These are phyloP conservation scores for Trichoderma sp. DNA, from an alignment of 2,329 filamentous ascomycete genomes.

Conservation along the genomic window DNA sequence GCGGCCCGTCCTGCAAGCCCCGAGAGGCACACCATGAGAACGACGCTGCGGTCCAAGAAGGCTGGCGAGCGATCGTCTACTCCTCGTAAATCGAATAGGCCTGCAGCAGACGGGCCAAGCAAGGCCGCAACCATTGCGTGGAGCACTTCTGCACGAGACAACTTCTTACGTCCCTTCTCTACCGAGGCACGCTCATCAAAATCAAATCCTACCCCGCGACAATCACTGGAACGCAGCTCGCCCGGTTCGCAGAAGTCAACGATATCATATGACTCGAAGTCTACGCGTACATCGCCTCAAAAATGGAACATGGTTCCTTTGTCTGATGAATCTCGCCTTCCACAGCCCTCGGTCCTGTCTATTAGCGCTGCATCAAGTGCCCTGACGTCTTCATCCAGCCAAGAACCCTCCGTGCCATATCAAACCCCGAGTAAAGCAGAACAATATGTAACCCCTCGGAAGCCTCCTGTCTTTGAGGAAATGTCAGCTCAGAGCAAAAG, in stretches of 20 bases:
- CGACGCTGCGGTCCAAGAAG: conserved; percentile 54
- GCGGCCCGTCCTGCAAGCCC: conserved; percentile 52
- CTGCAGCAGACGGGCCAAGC: conserved; percentile 52
- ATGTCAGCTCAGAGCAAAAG: background rate
- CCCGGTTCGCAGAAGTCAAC: conserved; percentile 50
- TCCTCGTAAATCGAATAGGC: conserved; percentile 41
- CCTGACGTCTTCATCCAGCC: conserved; percentile 35
- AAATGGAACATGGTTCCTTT: conserved; percentile 42
- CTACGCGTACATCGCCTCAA: conserved; percentile 27
- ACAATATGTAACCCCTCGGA: background rate
- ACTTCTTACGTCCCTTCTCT: conserved; percentile 24
- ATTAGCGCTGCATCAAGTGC: conserved; percentile 57
- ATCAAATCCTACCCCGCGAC: conserved; percentile 25
- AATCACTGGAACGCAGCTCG: conserved; percentile 32
- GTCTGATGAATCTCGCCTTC: conserved; percentile 22
- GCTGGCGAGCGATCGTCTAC: conserved; percentile 43
- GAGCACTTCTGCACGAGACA: conserved; percentile 45
- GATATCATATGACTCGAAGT: conserved; percentile 35
- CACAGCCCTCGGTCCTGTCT: conserved; percentile 47
- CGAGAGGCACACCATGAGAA: conserved; percentile 60
- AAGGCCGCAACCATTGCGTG: conserved; percentile 64
- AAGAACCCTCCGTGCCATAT: conserved; percentile 23
- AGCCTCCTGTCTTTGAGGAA: background rate
- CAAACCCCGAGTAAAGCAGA: conserved; percentile 1
- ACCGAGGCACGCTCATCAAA: conserved; percentile 26